Conservation (phyloP, 352 stramenopile genomes). For the Phytophthora pluvialis region DNA sequence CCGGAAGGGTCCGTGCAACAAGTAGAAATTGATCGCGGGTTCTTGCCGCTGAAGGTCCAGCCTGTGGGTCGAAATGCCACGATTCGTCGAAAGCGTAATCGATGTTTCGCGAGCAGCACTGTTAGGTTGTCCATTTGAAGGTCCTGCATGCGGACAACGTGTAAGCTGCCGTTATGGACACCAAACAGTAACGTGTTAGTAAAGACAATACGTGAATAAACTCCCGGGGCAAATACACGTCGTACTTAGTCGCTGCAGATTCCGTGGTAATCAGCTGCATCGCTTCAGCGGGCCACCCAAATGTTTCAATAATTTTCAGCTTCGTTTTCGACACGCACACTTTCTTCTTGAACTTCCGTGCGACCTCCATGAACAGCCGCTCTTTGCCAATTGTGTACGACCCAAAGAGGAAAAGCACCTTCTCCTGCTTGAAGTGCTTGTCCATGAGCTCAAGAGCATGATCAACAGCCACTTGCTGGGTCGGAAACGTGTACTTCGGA, state of each 20-base stretch:
- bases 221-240: slow-evolving; percentile 1
- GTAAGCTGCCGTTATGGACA: slow-evolving; percentile 58
- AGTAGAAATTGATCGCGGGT: slow-evolving; percentile 54
- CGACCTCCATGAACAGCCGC: slow-evolving; percentile 95
- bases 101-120: slow-evolving; percentile 69
- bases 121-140: slow-evolving; percentile 93
- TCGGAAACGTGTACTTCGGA: slow-evolving; percentile 94
- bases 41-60: slow-evolving; percentile 85
- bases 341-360: slow-evolving; percentile 72
- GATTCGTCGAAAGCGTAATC: slow-evolving; percentile 77
- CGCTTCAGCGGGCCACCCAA: slow-evolving; percentile 81
- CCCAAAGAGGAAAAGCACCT: slow-evolving; percentile 94
- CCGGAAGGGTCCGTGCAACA: slow-evolving; percentile 82
- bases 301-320: slow-evolving; percentile 86
- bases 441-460: slow-evolving; percentile 70
- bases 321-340: slow-evolving; percentile 85
- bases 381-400: slow-evolving; percentile 98
- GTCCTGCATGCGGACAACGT: slow-evolving; percentile 93
- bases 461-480: slow-evolving; percentile 78
- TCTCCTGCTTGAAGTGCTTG: slow-evolving; percentile 56
- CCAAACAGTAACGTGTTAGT: slow-evolving; percentile 12
- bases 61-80: slow-evolving; percentile 96
- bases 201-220: not conserved
- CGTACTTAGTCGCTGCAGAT: slow-evolving; percentile 70
- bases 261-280: slow-evolving; percentile 92